Evolutionary conservation across 2,329 filamentous ascomycete genomes (phyloP), one percentile per base, ranked within the genome.

Genomic region (Diaporthe capsici): DNA sequence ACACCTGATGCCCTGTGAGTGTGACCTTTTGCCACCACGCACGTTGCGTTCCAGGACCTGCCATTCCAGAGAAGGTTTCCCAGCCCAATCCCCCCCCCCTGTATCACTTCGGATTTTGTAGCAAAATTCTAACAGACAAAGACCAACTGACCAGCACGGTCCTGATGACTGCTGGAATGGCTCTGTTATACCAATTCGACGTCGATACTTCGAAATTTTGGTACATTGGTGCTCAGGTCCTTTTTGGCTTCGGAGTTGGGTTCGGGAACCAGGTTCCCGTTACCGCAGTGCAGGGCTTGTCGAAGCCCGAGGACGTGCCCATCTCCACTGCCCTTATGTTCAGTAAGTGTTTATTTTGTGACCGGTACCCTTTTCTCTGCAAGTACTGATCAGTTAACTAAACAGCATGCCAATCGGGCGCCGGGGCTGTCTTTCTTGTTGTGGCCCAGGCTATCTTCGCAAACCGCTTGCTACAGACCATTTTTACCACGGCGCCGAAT

Each of bases 371-470:
- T 37, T 37, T 2, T 0, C 10, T 37, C 9, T 37, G 9, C 8
- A 37, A 37, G 10, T 2, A 37, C 34, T 37, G 34, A 37, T 10
- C 1, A 37, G 34, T 10, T 10, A 10, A 9, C 34, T 2, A 37
- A 37, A 9, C 34, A 37, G 34, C 34, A 10, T 37, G 34, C 10
- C 34, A 37, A 2, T 37, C 34, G 34, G 34, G 34, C 34, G 34
- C 34, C 10, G 34, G 34, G 34, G 34, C 34, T 10, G 34, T 37
- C 55, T 85, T 84, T 78, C 82, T 86, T 39, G 83, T 84, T 2
- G 82, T 83, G 47, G 84, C 82, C 7, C 81, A 85, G 76, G 80
- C 81, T 5, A 79, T 81, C 5, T 84, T 86, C 44, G 78, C 80
- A 1, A 85, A 84, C 63, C 79, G 79, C 22, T 78, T 86, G 7